Evolutionary conservation across 129 eudicot genomes (phyloP).

Genomic region (Chrysanthemum makinoi): DNA sequence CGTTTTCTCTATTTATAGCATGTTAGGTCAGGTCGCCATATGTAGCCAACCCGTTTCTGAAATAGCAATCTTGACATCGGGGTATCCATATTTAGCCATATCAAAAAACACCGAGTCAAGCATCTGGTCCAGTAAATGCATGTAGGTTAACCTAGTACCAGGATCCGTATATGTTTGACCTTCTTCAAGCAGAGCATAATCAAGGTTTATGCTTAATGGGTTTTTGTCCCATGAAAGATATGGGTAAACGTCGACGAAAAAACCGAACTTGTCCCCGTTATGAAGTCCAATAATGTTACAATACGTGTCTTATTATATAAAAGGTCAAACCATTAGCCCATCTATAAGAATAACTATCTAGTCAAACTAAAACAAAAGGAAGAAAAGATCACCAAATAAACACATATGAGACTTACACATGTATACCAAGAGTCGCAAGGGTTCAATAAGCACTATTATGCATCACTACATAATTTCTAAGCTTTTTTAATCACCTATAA

Average conservation of each 20-base stretch:
- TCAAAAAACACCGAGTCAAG: slow-evolving; percentile 70
- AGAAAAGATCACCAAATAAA: no score
- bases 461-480: no score
- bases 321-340: no score
- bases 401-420: no score
- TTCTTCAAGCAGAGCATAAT: slow-evolving; percentile 46
- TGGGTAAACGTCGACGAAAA: slow-evolving; percentile 64
- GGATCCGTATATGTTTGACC: slow-evolving; percentile 42
- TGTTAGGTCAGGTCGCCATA: slow-evolving; percentile 58
- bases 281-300: slow-evolving; percentile 41
- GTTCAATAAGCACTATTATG: no score
- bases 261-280: slow-evolving; percentile 39
- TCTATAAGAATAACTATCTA: no score
- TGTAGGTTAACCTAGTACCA: slow-evolving; percentile 50
- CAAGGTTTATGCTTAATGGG: slow-evolving; percentile 42
- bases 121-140: slow-evolving; percentile 76
- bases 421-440: no score
- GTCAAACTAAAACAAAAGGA: no score
- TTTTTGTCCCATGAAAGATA: slow-evolving; percentile 45
- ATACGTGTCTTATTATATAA: not conserved
- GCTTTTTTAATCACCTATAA: no score
- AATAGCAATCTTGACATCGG: slow-evolving; percentile 41
- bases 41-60: slow-evolving; percentile 88
- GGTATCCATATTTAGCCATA: slow-evolving; percentile 55
- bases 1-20: slow-evolving; percentile 67